phyloP scores from a whole-genome alignment of 2,329 filamentous ascomycete genomes.

The Neoarthrinium moseri region DNA sequence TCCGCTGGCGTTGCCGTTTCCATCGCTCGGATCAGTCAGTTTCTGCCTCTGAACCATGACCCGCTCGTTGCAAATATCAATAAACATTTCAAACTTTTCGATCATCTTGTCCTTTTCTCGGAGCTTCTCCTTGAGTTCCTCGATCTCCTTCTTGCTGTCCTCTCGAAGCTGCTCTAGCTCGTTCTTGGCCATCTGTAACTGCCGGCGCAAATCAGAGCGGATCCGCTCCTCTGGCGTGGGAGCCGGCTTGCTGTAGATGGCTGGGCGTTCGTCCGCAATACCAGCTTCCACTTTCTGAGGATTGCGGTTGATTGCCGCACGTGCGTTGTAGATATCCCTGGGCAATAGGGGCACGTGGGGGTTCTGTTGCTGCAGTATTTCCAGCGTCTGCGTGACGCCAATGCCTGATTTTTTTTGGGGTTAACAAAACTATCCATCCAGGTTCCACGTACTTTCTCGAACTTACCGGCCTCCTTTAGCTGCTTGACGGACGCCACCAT shows the following conservation, averaged over 20 bases:
- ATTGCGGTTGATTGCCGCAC: constrained; percentile 65
- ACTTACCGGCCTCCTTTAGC: constrained; percentile 64
- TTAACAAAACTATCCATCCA: constrained; percentile 17
- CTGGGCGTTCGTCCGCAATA: constrained; percentile 59
- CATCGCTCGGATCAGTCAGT: constrained; percentile 36
- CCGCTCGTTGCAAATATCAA: constrained; percentile 66
- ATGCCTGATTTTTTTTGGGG: constrained; percentile 49
- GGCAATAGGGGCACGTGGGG: constrained; percentile 63
- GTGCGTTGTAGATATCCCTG: constrained; percentile 66
- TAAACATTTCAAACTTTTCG: constrained; percentile 66
- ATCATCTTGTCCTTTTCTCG: constrained; percentile 63
- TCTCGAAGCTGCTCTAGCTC: constrained; percentile 55
- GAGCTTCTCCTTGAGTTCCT: constrained; percentile 57
- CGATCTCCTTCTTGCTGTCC: constrained; percentile 57
- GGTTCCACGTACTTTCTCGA: not conserved
- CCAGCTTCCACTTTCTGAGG: constrained; percentile 60
- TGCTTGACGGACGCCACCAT: constrained; percentile 67
- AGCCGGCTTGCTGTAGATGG: constrained; percentile 66
- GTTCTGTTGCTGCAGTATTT: constrained; percentile 63
- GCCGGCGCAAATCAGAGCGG: constrained; percentile 58
- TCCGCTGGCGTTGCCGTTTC: constrained; percentile 20
- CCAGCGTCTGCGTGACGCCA: constrained; percentile 64
- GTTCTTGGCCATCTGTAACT: constrained; percentile 57
- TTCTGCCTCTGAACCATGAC: constrained; percentile 63
- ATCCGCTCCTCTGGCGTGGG: constrained; percentile 64